Evolutionary conservation across 2,329 filamentous ascomycete genomes (phyloP).

Genomic region (Curvularia hawaiiensis): DNA sequence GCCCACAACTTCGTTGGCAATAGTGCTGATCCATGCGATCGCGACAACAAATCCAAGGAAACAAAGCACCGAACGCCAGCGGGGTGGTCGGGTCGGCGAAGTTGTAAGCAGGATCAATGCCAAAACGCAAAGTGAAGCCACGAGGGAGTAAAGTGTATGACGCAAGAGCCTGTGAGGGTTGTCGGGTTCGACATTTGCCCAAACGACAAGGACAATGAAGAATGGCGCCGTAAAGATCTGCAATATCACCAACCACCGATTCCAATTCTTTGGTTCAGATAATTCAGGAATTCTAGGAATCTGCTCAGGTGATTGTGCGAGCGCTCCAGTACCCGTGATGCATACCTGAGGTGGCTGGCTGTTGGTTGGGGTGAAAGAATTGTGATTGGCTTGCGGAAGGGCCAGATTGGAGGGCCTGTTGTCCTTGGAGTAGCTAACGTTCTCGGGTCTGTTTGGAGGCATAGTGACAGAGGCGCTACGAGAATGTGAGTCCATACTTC

Average conservation of each 20-base stretch:
- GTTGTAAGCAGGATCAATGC: constrained; percentile 71
- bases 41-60: constrained; percentile 89
- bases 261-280: constrained; percentile 68
- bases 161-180: constrained; percentile 64
- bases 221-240: constrained; percentile 87
- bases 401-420: constrained; percentile 4
- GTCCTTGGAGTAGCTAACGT: constrained; percentile 14
- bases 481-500: constrained; percentile 26
- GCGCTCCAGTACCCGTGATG: constrained; percentile 42
- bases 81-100: constrained; percentile 67
- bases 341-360: constrained; percentile 35
- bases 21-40: constrained; percentile 95
- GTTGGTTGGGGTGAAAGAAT: constrained; percentile 19
- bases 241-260: constrained; percentile 83
- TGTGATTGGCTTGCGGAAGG: constrained; percentile 1
- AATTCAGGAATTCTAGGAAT: constrained; percentile 25
- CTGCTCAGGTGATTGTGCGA: constrained; percentile 45
- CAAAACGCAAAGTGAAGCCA: constrained; percentile 69
- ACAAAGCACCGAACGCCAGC: constrained; percentile 78
- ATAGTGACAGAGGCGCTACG: constrained; percentile 27
- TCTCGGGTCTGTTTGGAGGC: constrained; percentile 26
- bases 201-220: constrained; percentile 79
- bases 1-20: constrained; percentile 93
- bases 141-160: constrained; percentile 50
- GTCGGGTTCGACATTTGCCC: constrained; percentile 69